Base-by-base conservation (phyloP, 2,329 filamentous ascomycete species). In the Pseudopyricularia cyperi region DNA sequence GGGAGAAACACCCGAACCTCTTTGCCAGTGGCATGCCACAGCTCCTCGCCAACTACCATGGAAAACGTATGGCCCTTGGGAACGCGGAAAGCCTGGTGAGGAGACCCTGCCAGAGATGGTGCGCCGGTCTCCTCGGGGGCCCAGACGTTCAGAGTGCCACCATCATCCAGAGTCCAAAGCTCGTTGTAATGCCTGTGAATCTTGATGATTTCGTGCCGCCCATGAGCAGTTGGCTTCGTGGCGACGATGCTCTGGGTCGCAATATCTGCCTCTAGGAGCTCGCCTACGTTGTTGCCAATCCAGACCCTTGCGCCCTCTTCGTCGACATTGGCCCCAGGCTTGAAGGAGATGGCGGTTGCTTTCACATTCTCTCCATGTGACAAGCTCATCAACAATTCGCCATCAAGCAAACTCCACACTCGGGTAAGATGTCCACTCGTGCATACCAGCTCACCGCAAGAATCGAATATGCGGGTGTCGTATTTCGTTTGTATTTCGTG, bases 91-190 rank as follows among this genome's bases (percentile, higher is more conserved):
- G 81, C 84, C 59, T 86, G 83, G 34, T 71, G 68, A 22, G 88
- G 89, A 52, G 79, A 84, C 53, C 82, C 80, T 52, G 81, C 77
- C 30, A 97, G 68, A 55, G 81, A 91, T 1, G 90, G 89, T 28
- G 83, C 75, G 0, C 85, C 83, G 6, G 79, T 79, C 46, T 68
- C 68, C 59, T 89, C 87, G 4, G 90, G 83, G 1, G 80, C 82
- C 93, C 93, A 98, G 5, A 97, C 79, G 57, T 89, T 82, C 14
- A 98, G 70, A 46, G 85, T 87, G 11, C 93, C 93, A 47, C 85
- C 82, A 57, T 96, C 90, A 63, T 97, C 93, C 48, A 98, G 66
- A 0, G 90, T 90, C 93, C 93, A 98, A 64, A 98, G 79, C 61
- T 96, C 87, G 58, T 89, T 88, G 56, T 81, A 84, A 65, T 94